Evolutionary conservation across 2,329 filamentous ascomycete genomes (phyloP), one percentile per base, ranked within the genome.

Genomic region (Fonsecaea multimorphosa): DNA sequence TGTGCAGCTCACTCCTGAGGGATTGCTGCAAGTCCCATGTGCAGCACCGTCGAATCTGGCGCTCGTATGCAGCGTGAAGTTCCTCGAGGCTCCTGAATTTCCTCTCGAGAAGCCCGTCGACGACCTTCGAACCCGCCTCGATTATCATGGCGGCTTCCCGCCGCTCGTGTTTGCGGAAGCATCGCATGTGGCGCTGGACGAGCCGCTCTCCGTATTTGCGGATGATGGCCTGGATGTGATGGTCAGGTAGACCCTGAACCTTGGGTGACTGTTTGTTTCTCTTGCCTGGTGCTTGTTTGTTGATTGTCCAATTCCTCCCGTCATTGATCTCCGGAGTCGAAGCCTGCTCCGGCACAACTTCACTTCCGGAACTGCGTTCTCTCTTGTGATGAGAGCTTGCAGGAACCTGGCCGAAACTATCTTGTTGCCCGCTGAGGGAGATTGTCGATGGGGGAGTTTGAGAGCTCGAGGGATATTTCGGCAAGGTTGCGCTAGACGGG

Each of bases 151-250:
- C n/a, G 8, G 29, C 27, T 16, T 46, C 36, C 22, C 22, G 16
- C 22, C 34, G 56, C 6, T 12, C 22, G 34, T 58, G 56, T 16
- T 24, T n/a, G 34, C n/a, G 19, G 24, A 58, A 49, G 9, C 19
- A 31, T 16, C 32, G 56, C 56, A 49, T 58, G 24, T 58, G 56
- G 11, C 32, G 38, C 16, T 58, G 36, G 22, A 46, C 56, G 24
- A 58, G 56, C 7, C 56, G 36, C 38, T 24, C 38, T 16, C 36
- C 56, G 14, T 58, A 58, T 29, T 11, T 29, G 19, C 56, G 34
- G 22, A 58, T 29, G 36, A 32, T 29, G 22, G 22, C 56, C 19
- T 2, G 31, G 38, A 3, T 7, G 6, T 58, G 16, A n/a, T 22
- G 56, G 22, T 46, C 38, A n/a, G 22, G 38, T 9, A 58, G 12